Evolutionary conservation across 805 yeast genomes (phyloP).

Genomic region (Starmerella sp.): DNA sequence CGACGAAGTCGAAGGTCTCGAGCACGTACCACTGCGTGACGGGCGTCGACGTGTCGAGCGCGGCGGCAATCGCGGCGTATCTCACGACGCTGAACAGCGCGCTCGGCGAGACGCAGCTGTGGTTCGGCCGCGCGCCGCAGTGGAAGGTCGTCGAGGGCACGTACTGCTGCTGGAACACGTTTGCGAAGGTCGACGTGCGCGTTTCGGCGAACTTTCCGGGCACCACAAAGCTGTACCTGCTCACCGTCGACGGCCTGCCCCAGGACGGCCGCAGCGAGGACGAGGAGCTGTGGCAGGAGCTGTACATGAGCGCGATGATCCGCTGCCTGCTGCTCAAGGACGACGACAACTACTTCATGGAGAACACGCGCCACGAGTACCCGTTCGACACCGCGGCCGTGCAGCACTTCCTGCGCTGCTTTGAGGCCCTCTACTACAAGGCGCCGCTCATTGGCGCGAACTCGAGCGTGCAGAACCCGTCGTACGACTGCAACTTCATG

Average conservation of each 20-base stretch:
- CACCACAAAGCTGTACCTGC: conserved; percentile 31
- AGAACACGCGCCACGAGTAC: conserved; percentile 75
- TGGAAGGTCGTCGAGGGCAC: conserved; percentile 36
- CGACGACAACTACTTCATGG: conserved; percentile 62
- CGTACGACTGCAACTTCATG: conserved; percentile 51
- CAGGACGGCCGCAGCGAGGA: conserved; percentile 27
- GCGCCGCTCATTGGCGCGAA: conserved; percentile 60
- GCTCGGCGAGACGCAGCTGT: conserved; percentile 47
- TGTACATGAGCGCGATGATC: conserved; percentile 59
- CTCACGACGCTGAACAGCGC: conserved; percentile 37
- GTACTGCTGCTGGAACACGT: conserved; percentile 54
- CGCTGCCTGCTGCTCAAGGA: conserved; percentile 71
- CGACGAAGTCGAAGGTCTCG: conserved; percentile 35
- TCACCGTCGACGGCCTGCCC: conserved; percentile 20
- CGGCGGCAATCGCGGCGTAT: conserved; percentile 47
- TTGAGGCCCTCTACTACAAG: conserved; percentile 51
- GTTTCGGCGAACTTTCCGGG: conserved; percentile 51
- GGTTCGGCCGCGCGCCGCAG: conserved; percentile 53
- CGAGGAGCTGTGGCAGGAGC: conserved; percentile 34
- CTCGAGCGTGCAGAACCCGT: conserved; percentile 59
- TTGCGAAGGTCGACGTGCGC: conserved; percentile 62
- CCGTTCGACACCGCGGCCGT: conserved; percentile 47
- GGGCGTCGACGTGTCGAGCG: conserved; percentile 43
- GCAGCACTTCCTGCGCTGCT: conserved; percentile 47
- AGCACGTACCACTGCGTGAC: conserved; percentile 46